phyloP scores from a whole-genome alignment of 1,284 basidiomycete species.

The Apiotrichum gracile region DNA sequence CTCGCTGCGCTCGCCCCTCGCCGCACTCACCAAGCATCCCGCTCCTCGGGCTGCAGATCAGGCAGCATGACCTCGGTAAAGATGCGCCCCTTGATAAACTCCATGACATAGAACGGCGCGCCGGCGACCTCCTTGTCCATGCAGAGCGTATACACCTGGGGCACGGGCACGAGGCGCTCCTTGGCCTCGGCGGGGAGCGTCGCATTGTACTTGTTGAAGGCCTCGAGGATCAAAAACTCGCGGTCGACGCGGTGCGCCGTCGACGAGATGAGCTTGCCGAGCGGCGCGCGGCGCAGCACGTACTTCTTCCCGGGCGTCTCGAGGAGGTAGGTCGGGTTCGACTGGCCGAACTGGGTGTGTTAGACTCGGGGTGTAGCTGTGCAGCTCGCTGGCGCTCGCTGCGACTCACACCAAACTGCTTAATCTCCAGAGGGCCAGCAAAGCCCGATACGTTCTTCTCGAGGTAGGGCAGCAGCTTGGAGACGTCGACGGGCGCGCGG shows the following conservation, averaged over 20 bases:
- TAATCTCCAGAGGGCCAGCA: slow-evolving; percentile 63
- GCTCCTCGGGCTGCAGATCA: slow-evolving; percentile 56
- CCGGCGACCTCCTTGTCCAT: slow-evolving; percentile 71
- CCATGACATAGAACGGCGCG: slow-evolving; percentile 91
- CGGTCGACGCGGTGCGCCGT: slow-evolving; percentile 93
- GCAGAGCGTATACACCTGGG: slow-evolving; percentile 75
- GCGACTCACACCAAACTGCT: slow-evolving; percentile 77
- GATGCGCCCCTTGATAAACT: slow-evolving; percentile 84
- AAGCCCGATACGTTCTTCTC: slow-evolving; percentile 55
- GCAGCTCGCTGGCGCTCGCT: too few species aligned
- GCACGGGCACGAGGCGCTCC: slow-evolving; percentile 63
- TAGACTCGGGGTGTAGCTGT: not conserved
- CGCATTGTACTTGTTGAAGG: slow-evolving; percentile 67
- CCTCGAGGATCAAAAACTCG: slow-evolving; percentile 73
- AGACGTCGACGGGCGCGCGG: slow-evolving; percentile 62
- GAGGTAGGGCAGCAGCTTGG: slow-evolving; percentile 64
- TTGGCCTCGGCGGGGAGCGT: not conserved
- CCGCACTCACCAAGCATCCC: slow-evolving; percentile 63
- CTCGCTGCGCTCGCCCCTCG: too few species aligned
- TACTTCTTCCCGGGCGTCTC: slow-evolving; percentile 17
- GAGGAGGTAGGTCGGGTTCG: slow-evolving; percentile 80
- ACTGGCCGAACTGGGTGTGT: slow-evolving; percentile 51
- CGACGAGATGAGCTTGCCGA: slow-evolving; percentile 71
- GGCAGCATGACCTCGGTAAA: slow-evolving; percentile 79
- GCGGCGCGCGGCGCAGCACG: slow-evolving; percentile 88